Evolutionary conservation across 2,329 filamentous ascomycete species (phyloP).

Genomic region (Xylaria sp.): DNA sequence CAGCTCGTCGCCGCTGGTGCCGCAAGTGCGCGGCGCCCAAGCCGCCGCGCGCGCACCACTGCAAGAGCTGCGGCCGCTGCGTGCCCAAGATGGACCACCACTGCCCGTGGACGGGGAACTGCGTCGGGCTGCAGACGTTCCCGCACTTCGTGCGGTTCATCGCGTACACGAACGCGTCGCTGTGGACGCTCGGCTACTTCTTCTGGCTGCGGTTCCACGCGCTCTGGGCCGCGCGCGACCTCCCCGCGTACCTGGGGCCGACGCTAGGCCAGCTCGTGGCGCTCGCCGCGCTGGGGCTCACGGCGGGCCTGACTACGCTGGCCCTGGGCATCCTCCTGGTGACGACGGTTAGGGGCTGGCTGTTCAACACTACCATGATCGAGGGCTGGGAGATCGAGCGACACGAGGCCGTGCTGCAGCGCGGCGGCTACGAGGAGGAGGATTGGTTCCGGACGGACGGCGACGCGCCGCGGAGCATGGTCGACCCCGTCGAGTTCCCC

Average conservation of each 20-base stretch:
- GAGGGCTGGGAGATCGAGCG: slow-evolving; percentile 77
- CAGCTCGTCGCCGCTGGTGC: slow-evolving; percentile 63
- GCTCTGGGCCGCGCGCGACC: slow-evolving; percentile 68
- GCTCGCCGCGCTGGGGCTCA: slow-evolving; percentile 64
- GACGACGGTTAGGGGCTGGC: slow-evolving; percentile 65
- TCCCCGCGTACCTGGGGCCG: slow-evolving; percentile 78
- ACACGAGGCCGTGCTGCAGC: slow-evolving; percentile 61
- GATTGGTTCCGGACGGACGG: slow-evolving; percentile 45
- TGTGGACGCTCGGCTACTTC: slow-evolving; percentile 66
- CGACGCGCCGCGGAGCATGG: slow-evolving; percentile 49
- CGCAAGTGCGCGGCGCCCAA: slow-evolving; percentile 76
- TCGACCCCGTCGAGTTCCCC: slow-evolving; percentile 75
- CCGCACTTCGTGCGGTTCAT: slow-evolving; percentile 85
- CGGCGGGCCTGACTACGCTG: slow-evolving; percentile 64
- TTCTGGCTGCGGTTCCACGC: slow-evolving; percentile 63
- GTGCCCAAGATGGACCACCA: slow-evolving; percentile 86
- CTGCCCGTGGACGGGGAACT: slow-evolving; percentile 85
- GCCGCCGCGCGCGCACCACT: slow-evolving; percentile 81
- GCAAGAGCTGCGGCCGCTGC: slow-evolving; percentile 74
- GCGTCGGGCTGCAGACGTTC: slow-evolving; percentile 80
- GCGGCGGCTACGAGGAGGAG: slow-evolving; percentile 46
- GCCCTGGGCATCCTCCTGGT: slow-evolving; percentile 68
- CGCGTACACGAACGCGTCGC: slow-evolving; percentile 67
- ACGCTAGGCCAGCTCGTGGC: slow-evolving; percentile 61
- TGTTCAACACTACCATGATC: slow-evolving; percentile 78